Base-by-base conservation (phyloP, 2,329 filamentous ascomycete genomes). In the Aureobasidium sp. region DNA sequence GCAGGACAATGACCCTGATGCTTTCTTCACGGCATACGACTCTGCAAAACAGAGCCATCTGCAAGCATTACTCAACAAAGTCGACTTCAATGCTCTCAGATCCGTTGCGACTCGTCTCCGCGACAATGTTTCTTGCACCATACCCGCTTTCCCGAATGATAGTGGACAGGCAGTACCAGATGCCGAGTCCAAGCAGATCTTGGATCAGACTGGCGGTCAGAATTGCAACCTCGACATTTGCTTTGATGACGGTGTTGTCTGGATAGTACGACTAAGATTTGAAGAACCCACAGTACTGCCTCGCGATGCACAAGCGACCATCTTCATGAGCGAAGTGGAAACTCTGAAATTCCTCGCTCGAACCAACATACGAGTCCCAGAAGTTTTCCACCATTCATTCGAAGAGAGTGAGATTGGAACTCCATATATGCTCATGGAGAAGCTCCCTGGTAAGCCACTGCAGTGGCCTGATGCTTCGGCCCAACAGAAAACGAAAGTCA, bases 341-440 rank as follows among this genome's bases (percentile, higher is more conserved):
- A 54, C 57, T 19, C 13, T 60, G 33, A 53, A n/a, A n/a, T 54
- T 38, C 21, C 40, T 60, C 11, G 15, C 11, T 17, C n/a, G 19
- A 17, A 53, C 42, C 35, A 27, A 21, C 13, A 17, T 60, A 19
- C 33, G 19, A 11, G 47, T 37, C 7, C 57, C 57, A 17, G 17
- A 25, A 27, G 47, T 53, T 21, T 50, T 38, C 37, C 33, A 51
- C 38, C n/a, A 27, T 17, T 21, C 17, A 19, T 33, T 45, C 9
- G 37, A 40, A 17, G 35, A 38, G 7, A 54, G 21, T 31, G 29
- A 27, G 21, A 51, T 31, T 17, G 57, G 57, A 7, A 40, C 17
- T n/a, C 23, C 21, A n/a, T 60, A 53, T 15, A 54, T 60, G 4
- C 37, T 60, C 11, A 54, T 60, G 57, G 43, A 60, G 10, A 60